Base-by-base conservation (phyloP, 441 rosid species). In the Adansonia rubrostipa region DNA sequence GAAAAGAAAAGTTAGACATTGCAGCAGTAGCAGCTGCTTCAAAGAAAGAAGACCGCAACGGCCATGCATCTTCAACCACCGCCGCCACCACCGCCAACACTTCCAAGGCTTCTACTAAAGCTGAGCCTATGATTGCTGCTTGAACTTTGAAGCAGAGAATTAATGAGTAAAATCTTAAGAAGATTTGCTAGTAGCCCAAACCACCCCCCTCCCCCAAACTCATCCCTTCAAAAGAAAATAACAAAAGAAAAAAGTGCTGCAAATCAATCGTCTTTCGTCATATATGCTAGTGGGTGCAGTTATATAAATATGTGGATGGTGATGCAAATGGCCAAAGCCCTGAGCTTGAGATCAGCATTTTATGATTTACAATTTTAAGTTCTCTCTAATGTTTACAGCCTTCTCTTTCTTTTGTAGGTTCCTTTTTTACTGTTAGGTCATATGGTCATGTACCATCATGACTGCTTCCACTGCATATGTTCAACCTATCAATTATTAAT, bases 1-100 rank as follows among this genome's bases (percentile, higher is more conserved):
- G 71, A 72, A 83, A 82, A 68, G 87, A 88, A 75, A 87, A 81
- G 77, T n/a, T 65, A 28, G 48, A 54, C 44, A 69, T 22, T 22
- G 28, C 24, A 10, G 40, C 33, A 58, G 20, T 58, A 19, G 33
- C 63, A 40, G 56, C 65, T 5, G 78, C 63, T 62, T 51, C 50
- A 51, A 82, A 65, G 45, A 81, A 51, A 36, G 85, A 78, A 66
- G 76, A 72, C 66, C 42, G 17, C 20, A 20, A 28, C 5, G 44
- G 11, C 47, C 73, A 54, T 70, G 51, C 80, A 58, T 77, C 86
- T 57, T 6, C 85, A 47, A 0, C 65, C 14, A 61, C 65, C 60
- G 7, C 60, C 33, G 4, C 85, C 40, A 0, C 65, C 14, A 61
- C 65, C 60, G 7, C 60, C 33, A 22, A 42, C 66, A 10, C 66